Evolutionary conservation across 257 asterid genomes (phyloP), one percentile per base, ranked within the genome.

Genomic region (Plantago major): DNA sequence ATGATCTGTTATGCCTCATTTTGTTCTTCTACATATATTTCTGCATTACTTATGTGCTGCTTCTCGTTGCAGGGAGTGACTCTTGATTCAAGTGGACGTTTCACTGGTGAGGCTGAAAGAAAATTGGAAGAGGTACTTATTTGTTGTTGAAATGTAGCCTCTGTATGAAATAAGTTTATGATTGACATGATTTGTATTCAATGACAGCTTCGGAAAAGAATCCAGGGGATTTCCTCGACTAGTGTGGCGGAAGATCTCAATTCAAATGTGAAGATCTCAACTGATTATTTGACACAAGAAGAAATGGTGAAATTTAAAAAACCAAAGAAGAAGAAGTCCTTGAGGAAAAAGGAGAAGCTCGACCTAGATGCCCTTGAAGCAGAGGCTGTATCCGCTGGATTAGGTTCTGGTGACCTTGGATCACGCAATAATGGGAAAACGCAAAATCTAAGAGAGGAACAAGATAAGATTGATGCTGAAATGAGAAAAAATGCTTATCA

Each of bases 321-420:
- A 83, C 95, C 99, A 65, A 93, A 87, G 87, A 93, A 93, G 69
- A 93, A 89, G 81, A 93, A 87, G 74, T 83, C 97, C 38, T 68
- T 89, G 71, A 81, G 97, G 80, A 93, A 87, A 78, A 89, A 79
- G 78, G 97, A 89, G 54, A 93, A 93, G 81, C 75, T 89, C 78
- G 94, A 87, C 66, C 14, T 89, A 49, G 80, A 82, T 72, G 85
- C 92, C 70, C 95, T 89, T 58, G 99, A 89, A 81, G 95, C 92
- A 49, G 99, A 93, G 83, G 97, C 99, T 67, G 71, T 58, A 65
- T 81, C 96, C 70, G 71, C 90, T 72, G 99, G 99, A 70, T 78
- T 93, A 74, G 99, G 99, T 58, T 51, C 65, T 68, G 89, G 64
- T 61, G 96, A 93, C 82, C 96, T 87, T 66, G 97, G 97, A 63